Evolutionary conservation across 176 grass and related monocot species (phyloP).

Genomic region (Avena atlantica): DNA sequence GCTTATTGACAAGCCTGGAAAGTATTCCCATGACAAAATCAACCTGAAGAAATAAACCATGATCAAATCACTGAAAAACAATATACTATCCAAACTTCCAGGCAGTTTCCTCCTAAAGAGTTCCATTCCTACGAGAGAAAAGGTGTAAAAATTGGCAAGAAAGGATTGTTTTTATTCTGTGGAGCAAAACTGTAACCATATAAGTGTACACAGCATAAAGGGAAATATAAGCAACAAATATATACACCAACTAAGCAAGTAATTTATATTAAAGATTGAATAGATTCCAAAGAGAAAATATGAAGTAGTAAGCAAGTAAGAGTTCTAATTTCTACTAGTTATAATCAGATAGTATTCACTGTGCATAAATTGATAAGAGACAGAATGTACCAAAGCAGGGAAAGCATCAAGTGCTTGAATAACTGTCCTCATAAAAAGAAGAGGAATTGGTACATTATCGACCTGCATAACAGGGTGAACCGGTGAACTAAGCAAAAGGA

Average conservation of each 20-base stretch:
- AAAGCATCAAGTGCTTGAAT: conserved; percentile 99
- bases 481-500: conserved; percentile 39
- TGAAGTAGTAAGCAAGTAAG: not conserved
- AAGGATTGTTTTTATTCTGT: conserved; percentile 14
- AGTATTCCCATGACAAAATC: conserved; percentile 99
- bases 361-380: conserved; percentile 12
- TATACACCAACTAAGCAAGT: conserved; percentile 22
- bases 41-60: conserved; percentile 70
- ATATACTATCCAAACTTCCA: conserved; percentile 19
- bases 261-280: conserved; percentile 25
- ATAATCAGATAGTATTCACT: conserved; percentile 35
- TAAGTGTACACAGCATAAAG: conserved; percentile 21
- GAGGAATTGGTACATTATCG: conserved; percentile 86
- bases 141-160: not conserved
- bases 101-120: conserved; percentile 2
- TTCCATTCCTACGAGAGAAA: conserved; percentile 25
- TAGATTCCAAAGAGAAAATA: not conserved
- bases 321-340: not conserved
- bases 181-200: conserved; percentile 1
- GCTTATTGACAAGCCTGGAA: conserved; percentile 82
- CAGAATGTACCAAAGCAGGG: conserved; percentile 82
- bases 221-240: conserved; percentile 1
- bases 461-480: conserved; percentile 59
- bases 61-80: conserved; percentile 39
- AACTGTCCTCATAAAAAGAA: conserved; percentile 99